phyloP scores from a whole-genome alignment of 768 basidiomycete genomes.

The Leccinum boreale region DNA sequence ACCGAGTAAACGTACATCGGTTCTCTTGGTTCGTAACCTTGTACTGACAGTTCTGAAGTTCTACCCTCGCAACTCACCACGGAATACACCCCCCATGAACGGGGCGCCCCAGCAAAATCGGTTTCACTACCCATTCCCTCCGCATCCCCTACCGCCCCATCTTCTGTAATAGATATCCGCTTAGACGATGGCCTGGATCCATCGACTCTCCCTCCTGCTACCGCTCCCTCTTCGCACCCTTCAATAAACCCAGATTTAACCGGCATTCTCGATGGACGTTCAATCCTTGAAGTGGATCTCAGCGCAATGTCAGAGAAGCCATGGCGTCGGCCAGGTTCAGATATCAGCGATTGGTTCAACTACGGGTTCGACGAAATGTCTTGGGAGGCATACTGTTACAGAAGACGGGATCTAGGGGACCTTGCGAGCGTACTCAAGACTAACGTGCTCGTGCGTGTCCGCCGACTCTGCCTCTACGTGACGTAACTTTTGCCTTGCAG shows the following conservation, averaged over 20 bases:
- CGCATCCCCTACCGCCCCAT: conserved; percentile 19
- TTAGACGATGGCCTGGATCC: conserved; percentile 58
- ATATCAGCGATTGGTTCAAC: conserved; percentile 98
- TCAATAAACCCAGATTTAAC: conserved; percentile 63
- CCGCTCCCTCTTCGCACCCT: conserved; percentile 79
- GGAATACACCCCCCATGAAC: conserved; percentile 74
- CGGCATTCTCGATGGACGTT: conserved; percentile 69
- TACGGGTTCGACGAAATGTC: conserved; percentile 97
- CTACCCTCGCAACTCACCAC: conserved; percentile 67
- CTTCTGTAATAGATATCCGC: conserved; percentile 14
- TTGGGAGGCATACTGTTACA: conserved; percentile 91
- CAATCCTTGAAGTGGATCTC: conserved; percentile 84
- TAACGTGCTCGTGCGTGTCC: conserved; percentile 68
- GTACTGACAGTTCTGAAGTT: conserved; percentile 16
- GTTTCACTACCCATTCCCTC: conserved; percentile 16
- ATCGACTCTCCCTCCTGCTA: conserved; percentile 58
- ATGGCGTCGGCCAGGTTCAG: conserved; percentile 90
- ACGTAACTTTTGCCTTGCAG: conserved; percentile 35
- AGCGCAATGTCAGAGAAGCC: conserved; percentile 73
- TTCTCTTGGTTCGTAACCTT: neutral
- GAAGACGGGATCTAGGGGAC: conserved; percentile 78
- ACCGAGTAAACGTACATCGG: conserved; percentile 27
- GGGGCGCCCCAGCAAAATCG: conserved; percentile 45
- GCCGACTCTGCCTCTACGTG: neutral
- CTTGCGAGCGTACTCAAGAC: conserved; percentile 76